Evolutionary conservation across 345 rosid species (phyloP).

Genomic region (Aethionema arabicum): DNA sequence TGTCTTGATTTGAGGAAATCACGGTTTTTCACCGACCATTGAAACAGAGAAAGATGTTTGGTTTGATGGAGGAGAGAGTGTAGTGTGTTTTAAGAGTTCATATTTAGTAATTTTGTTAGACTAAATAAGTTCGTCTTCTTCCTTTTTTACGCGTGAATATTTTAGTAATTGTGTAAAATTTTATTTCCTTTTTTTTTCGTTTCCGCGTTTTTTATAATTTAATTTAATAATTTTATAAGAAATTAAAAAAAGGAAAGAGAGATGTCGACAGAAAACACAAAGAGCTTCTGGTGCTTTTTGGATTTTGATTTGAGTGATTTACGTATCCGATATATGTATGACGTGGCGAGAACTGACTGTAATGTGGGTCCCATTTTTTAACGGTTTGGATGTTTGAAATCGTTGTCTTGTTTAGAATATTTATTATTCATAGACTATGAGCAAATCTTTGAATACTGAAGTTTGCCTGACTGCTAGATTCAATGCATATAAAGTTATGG

Average conservation of each 20-base stretch:
- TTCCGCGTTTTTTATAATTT: neutral
- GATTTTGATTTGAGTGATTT: slow-evolving; percentile 14
- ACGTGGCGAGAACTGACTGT: slow-evolving; percentile 1
- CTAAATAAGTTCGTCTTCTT: neutral
- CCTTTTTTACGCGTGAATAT: slow-evolving; percentile 17
- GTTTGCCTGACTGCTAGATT: no score
- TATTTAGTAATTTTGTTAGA: no score
- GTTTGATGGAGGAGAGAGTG: neutral
- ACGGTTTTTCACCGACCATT: slow-evolving; percentile 37
- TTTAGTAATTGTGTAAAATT: neutral
- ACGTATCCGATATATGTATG: slow-evolving; percentile 10
- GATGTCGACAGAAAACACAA: slow-evolving; percentile 28
- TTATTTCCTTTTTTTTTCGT: neutral
- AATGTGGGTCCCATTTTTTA: slow-evolving; percentile 12
- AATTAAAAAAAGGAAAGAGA: neutral
- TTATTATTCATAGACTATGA: no score
- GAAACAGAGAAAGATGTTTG: slow-evolving; percentile 18
- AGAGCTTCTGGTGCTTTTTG: neutral
- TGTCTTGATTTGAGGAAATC: slow-evolving; percentile 30
- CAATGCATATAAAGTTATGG: no score
- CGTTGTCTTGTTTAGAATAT: neutral
- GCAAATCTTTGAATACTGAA: no score
- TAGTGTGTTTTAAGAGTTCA: neutral
- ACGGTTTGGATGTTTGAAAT: neutral
- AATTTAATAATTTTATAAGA: neutral